Conservation (phyloP, 306 rosid species). For the Comarum palustre region DNA sequence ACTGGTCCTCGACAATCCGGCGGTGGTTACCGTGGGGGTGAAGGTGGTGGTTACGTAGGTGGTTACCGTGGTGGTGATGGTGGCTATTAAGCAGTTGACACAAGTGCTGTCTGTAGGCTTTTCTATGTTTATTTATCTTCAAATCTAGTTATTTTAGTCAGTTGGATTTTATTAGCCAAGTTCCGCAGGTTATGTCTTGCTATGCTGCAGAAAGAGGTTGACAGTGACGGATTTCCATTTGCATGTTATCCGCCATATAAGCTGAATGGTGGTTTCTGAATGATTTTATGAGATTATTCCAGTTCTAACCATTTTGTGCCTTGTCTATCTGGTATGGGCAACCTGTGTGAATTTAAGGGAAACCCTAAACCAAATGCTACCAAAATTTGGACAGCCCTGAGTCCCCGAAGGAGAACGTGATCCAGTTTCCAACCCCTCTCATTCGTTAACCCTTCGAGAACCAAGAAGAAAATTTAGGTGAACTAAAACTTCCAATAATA, state of each 20-base stretch:
- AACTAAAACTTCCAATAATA: no score
- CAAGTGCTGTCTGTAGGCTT: neutral
- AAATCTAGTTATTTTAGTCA: neutral
- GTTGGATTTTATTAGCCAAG: slow-evolving; percentile 5
- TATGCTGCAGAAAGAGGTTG: slow-evolving; percentile 1
- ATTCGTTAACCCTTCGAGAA: no score
- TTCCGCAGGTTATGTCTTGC: neutral
- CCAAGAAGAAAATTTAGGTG: no score
- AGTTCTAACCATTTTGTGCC: neutral
- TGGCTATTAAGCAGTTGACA: slow-evolving; percentile 6
- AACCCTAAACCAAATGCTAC: no score
- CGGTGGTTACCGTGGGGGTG: slow-evolving; percentile 1
- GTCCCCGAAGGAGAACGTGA: no score
- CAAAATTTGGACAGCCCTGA: no score
- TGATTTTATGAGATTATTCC: neutral
- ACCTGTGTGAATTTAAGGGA: no score
- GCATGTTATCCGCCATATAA: neutral
- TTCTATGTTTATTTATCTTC: neutral
- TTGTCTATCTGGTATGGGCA: no score
- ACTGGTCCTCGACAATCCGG: slow-evolving; percentile 21
- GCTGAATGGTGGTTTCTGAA: neutral
- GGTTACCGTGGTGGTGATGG: slow-evolving; percentile 30
- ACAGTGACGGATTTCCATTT: neutral
- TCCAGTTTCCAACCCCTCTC: no score
- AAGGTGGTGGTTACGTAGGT: slow-evolving; percentile 20